Base-by-base conservation (phyloP, 164 flowering plant species). In the Chimonanthus salicifolius region DNA sequence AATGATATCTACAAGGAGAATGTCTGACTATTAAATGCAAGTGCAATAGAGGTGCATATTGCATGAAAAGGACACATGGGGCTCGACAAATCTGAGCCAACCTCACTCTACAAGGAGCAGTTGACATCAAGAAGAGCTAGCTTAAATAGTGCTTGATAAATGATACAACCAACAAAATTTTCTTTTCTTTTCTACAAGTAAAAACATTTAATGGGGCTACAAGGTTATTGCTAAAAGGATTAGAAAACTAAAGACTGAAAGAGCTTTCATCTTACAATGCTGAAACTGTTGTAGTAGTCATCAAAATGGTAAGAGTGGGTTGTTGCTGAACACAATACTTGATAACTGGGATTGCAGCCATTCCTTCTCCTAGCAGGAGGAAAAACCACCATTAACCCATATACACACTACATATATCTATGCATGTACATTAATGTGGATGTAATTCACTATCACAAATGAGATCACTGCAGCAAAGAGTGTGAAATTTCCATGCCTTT, bases 311-410 rank as follows among this genome's bases (percentile, higher is more conserved):
- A 6, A 87, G 54, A 74, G 88, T 83, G 21, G 99, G 96, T 68
- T 86, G 83, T 70, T 78, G 74, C 47, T 72, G 76, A 51, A 84
- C 63, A 73, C 97, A 92, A 8, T 83, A 81, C 72, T 82, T 87
- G 77, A 95, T 89, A 18, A 95, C 82, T 11, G 99, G 97, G 78
- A 95, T 82, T 9, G 91, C 93, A 58, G 94, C 88, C 91, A 95
- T 84, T 71, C 96, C 92, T 84, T 95, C 99, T 71, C 98, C 97
- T 90, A 72, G 47, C 69, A 66, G 11, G 43, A 44, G 45, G 11
- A 45, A 44, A 43, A 63, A 68, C 58, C 15, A 58, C 11, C 73
- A 58, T 58, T 65, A 45, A 54, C 7, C 72, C 44, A 54, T 33
- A 33, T 33, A 33, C 33, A 33, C 33, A 33, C 33, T 33, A 1